A percentile compares a stretch with the other conserved stretches of the same genome.
phyloP scores from a whole-genome alignment of 331 rosid species.

The Stylosanthes scabra region DNA sequence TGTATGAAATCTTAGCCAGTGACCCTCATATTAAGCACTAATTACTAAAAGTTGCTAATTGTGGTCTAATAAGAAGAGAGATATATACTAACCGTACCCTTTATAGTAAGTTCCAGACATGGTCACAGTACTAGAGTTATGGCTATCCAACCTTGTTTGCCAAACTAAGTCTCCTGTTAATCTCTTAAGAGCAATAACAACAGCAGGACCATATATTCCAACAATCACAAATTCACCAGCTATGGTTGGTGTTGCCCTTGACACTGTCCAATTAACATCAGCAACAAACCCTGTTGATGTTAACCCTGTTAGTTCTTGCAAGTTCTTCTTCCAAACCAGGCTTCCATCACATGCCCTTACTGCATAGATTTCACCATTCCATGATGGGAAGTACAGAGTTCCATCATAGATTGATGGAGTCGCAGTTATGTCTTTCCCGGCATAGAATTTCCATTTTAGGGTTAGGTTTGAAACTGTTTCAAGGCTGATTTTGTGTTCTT shows the following conservation, averaged over 20 bases:
- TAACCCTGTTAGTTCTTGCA: conserved; percentile 52
- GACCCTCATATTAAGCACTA: too few relatives aligned
- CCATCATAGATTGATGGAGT: conserved; percentile 61
- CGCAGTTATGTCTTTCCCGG: conserved; percentile 57
- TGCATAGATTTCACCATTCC: conserved; percentile 74
- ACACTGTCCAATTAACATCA: conserved; percentile 48
- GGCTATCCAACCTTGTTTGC: conserved; percentile 50
- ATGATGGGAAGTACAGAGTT: conserved; percentile 59
- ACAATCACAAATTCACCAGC: conserved; percentile 44
- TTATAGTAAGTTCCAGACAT: conserved; percentile 74
- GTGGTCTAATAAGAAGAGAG: too few relatives aligned
- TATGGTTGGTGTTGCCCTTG: conserved; percentile 61
- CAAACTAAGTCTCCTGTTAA: conserved; percentile 57
- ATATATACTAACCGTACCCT: conserved; percentile 60
- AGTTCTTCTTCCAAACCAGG: conserved; percentile 62
- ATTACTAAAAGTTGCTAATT: too few relatives aligned
- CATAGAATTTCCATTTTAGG: conserved; percentile 62
- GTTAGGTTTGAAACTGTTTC: conserved; percentile 43
- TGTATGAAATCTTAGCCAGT: too few relatives aligned
- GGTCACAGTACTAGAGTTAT: conserved; percentile 43
- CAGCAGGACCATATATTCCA: conserved; percentile 70
- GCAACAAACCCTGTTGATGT: conserved; percentile 43
- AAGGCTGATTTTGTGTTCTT: conserved; percentile 56
- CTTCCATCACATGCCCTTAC: conserved; percentile 54
- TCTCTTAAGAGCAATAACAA: conserved; percentile 55